Conservation (phyloP, 129 eudicot genomes). For the Sambucus nigra region DNA sequence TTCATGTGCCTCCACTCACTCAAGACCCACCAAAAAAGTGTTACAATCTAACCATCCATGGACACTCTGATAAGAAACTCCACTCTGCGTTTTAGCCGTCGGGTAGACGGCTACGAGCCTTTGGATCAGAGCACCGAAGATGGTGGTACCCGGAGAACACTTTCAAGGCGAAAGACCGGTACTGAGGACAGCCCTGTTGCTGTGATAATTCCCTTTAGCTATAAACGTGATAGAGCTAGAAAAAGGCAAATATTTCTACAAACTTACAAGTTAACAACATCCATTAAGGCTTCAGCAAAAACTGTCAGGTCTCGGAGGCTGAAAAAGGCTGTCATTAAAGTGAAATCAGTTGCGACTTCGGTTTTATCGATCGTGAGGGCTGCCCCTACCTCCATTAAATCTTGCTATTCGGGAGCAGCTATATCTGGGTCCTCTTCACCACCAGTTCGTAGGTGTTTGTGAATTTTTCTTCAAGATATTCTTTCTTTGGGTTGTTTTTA, state of each 20-base stretch:
- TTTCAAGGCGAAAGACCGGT: conserved; percentile 6
- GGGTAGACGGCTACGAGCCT: conserved; percentile 6
- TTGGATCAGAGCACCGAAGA: conserved; percentile 9
- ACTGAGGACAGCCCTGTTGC: background rate
- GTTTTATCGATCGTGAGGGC: conserved; percentile 33
- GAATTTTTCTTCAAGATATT: no score
- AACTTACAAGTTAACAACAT: conserved; percentile 38
- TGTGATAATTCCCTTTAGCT: conserved; percentile 6
- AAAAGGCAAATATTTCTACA: conserved; percentile 13
- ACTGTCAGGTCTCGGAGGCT: conserved; percentile 24
- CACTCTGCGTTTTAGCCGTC: conserved; percentile 8
- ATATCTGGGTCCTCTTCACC: conserved; percentile 34
- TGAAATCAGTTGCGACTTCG: conserved; percentile 41
- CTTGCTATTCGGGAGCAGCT: conserved; percentile 49
- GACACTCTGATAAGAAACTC: conserved; percentile 5
- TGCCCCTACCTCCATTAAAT: conserved; percentile 21
- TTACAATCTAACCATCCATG: no score
- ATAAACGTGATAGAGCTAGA: conserved; percentile 14
- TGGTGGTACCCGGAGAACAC: background rate
- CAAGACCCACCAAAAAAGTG: no score
- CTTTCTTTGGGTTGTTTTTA: background rate
- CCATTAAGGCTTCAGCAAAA: conserved; percentile 19
- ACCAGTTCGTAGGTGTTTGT: conserved; percentile 21
- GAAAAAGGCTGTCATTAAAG: conserved; percentile 32
- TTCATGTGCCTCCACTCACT: no score